These are phyloP conservation scores for Kwoniella sp. DNA, from an alignment of 768 basidiomycete genomes.

Conservation along the genomic window DNA sequence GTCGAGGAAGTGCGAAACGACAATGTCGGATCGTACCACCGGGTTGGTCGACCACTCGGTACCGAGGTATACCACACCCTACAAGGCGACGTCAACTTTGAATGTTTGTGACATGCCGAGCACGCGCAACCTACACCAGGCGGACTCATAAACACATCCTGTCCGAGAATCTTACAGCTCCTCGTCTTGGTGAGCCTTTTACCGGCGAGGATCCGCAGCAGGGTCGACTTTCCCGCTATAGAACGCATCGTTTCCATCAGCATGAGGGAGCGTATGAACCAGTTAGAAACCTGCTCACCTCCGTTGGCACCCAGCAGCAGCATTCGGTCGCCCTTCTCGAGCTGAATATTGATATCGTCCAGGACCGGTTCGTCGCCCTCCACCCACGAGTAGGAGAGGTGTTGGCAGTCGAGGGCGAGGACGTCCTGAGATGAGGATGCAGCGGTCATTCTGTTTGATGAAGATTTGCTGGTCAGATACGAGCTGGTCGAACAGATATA, in stretches of 20 bases:
- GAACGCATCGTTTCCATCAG: neutral
- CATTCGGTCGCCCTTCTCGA: constrained; percentile 73
- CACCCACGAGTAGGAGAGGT: constrained; percentile 26
- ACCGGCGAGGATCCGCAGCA: constrained; percentile 88
- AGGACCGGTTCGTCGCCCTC: constrained; percentile 51
- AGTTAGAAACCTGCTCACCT: constrained; percentile 56
- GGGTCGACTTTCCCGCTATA: constrained; percentile 81
- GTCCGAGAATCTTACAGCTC: constrained; percentile 66
- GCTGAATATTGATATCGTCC: constrained; percentile 60
- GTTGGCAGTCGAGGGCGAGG: constrained; percentile 32
- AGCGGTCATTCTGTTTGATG: too few species aligned
- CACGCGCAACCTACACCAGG: constrained; percentile 53
- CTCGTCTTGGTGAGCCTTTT: constrained; percentile 70
- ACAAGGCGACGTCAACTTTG: neutral
- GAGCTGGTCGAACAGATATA: too few species aligned
- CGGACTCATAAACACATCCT: constrained; percentile 84
- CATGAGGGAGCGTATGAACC: constrained; percentile 5
- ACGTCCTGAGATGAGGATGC: too few species aligned
- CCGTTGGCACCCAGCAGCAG: constrained; percentile 91
- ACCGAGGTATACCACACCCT: constrained; percentile 78
- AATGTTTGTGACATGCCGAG: neutral
- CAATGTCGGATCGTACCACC: constrained; percentile 86
- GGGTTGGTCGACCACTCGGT: constrained; percentile 99
- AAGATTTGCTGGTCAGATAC: too few species aligned
- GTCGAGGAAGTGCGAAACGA: constrained; percentile 90